Evolutionary conservation across 768 basidiomycete species (phyloP).

Genomic region (Boletus insuetus): DNA sequence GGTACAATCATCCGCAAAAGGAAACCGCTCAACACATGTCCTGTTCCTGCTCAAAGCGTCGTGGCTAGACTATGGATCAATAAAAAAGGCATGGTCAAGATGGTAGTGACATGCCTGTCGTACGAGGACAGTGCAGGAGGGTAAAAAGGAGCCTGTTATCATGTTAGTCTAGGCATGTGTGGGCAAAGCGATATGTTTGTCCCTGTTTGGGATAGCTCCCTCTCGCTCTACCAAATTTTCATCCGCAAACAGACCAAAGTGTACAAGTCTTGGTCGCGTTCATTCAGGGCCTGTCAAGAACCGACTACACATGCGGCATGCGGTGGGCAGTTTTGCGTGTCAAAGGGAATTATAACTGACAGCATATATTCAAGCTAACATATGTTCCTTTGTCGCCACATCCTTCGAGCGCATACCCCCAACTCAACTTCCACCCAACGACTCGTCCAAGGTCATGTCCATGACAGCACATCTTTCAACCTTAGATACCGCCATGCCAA

Average conservation of each 20-base stretch:
- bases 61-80: too few species aligned
- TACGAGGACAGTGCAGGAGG: too few species aligned
- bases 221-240: slow-evolving; percentile 27
- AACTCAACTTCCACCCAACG: slow-evolving; percentile 26
- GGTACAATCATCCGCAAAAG: slow-evolving; percentile 1
- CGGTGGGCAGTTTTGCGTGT: slow-evolving; percentile 38
- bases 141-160: too few species aligned
- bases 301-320: slow-evolving; percentile 49
- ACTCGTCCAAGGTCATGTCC: slow-evolving; percentile 19
- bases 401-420: slow-evolving; percentile 45
- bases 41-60: too few species aligned
- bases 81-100: too few species aligned
- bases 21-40: neutral
- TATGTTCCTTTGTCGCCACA: slow-evolving; percentile 73
- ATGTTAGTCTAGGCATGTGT: too few species aligned
- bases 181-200: slow-evolving; percentile 15
- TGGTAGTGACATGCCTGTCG: too few species aligned
- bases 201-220: slow-evolving; percentile 18
- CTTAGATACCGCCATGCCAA: slow-evolving; percentile 13
- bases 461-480: slow-evolving; percentile 7
- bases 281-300: slow-evolving; percentile 27
- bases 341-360: neutral
- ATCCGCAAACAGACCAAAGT: slow-evolving; percentile 1
- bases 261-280: slow-evolving; percentile 23
- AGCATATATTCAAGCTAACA: slow-evolving; percentile 47